Percentiles rank a stretch among this genome's conserved stretches.
Evolutionary conservation across 805 yeast species (phyloP).

Genomic region (Kodamaea hsintzibuensis): DNA sequence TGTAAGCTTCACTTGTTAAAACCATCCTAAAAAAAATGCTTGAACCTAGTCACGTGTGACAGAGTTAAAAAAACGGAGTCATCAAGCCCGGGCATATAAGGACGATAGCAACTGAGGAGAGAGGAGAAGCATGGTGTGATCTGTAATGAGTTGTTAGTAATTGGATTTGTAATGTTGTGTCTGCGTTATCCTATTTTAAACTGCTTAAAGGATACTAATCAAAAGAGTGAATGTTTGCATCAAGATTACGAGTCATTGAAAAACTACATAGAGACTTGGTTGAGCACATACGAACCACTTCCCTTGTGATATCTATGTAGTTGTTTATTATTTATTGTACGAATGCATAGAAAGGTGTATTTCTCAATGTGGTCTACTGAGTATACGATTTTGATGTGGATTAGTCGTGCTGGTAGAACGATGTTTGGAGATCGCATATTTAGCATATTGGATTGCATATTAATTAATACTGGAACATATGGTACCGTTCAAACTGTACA

Average conservation of each 20-base stretch:
- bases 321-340: background rate
- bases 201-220: too few species aligned
- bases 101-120: background rate
- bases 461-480: background rate
- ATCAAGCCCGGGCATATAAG: background rate
- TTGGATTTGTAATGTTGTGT: background rate
- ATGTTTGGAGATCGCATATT: too few species aligned
- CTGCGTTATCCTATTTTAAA: too few species aligned
- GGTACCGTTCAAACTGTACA: background rate
- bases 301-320: background rate
- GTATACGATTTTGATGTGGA: background rate
- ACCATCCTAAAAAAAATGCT: slow-evolving; percentile 3
- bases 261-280: too few species aligned
- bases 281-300: too few species aligned
- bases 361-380: background rate
- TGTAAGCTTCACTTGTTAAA: background rate
- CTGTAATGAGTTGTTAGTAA: background rate
- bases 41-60: slow-evolving; percentile 2
- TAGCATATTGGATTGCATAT: background rate
- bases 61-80: slow-evolving; percentile 5
- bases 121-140: background rate
- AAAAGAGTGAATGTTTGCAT: too few species aligned
- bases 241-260: too few species aligned
- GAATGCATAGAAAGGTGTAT: background rate
- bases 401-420: too few species aligned